Base-by-base conservation (phyloP, 139 green algal genomes). In the Chlamydomonas schloesseri region DNA sequence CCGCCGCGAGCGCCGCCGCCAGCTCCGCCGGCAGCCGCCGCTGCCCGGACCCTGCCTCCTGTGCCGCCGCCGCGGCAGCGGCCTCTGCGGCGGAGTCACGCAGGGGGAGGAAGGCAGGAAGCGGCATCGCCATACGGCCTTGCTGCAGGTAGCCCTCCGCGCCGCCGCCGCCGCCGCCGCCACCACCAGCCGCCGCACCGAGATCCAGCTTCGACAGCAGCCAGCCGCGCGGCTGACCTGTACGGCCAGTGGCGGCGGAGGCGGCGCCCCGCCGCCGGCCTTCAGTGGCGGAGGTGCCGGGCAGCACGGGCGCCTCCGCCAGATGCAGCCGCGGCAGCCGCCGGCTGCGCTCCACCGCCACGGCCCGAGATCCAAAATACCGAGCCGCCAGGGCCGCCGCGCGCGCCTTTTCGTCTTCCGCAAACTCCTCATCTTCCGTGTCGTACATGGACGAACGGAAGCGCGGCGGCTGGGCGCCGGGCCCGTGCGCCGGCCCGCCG, bases 91-190 rank as follows among this genome's bases (percentile, higher is more conserved):
- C 47, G 3, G 31, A 65, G 83, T 75, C 57, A 1, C 28, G 28
- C 42, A 95, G 36, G 0, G 90, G 89, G 9, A 95, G 75, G 72
- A 91, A 85, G 1, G 83, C 77, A 29, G 89, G 90, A 47, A 89
- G n/a, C n/a, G 90, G 88, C 34, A 91, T 60, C 23, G 73, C 65
- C 31, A 90, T 64, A 50, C 42, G 42, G 42, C 42, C 42, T 8
- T 50, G 42, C 42, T 50, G 42, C 42, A 50, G 42, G 42, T 50
- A 50, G 42, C 42, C 42, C 42, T 50, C 42, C 50, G 24, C 62
- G 37, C 14, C 20, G 15, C 37, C 70, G 13, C 70, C 70, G 29
- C 24, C 79, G 33, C 15, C 47, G 31, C 31, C 47, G 46, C 78
- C 57, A 28, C 64, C 73, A 1, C 8, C 37, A 11, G 57, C 46